phyloP scores from a whole-genome alignment of 148 eudicot species.

The Gaultheria prostrata region DNA sequence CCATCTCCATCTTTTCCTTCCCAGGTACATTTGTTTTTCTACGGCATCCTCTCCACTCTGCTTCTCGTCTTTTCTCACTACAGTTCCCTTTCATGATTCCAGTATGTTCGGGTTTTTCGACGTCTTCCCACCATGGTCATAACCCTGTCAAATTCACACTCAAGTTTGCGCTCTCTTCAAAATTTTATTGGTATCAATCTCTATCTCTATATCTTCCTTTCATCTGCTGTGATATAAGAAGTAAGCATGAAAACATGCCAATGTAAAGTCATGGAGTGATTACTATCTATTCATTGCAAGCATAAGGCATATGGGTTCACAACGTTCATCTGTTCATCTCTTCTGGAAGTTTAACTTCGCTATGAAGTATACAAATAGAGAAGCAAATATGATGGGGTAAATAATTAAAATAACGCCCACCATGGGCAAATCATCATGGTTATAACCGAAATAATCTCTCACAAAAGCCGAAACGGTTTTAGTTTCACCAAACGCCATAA shows the following conservation, averaged over 20 bases:
- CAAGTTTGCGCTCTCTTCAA: not conserved
- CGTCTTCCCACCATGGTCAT: not conserved
- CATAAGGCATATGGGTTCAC: no score
- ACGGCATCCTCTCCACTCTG: no score
- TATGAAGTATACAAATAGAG: conserved; percentile 50
- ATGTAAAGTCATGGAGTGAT: not conserved
- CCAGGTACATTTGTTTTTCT: no score
- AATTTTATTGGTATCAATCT: no score
- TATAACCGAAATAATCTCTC: no score
- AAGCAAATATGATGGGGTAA: conserved; percentile 57
- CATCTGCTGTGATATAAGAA: not conserved
- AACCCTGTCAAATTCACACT: not conserved
- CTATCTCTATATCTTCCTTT: not conserved
- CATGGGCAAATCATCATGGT: no score
- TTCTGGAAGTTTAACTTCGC: conserved; percentile 70
- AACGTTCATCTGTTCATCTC: conserved; percentile 48
- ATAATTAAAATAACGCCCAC: conserved; percentile 45
- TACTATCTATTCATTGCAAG: not conserved
- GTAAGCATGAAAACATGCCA: not conserved
- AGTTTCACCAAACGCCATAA: conserved; percentile 40
- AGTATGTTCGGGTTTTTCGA: not conserved
- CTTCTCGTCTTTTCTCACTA: not conserved
- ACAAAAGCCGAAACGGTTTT: conserved; percentile 48
- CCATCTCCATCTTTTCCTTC: no score
- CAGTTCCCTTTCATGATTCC: not conserved